Percentiles rank a stretch among this genome's conserved stretches.
Conservation (phyloP, 805 yeast genomes). For the Candida insectalens region DNA sequence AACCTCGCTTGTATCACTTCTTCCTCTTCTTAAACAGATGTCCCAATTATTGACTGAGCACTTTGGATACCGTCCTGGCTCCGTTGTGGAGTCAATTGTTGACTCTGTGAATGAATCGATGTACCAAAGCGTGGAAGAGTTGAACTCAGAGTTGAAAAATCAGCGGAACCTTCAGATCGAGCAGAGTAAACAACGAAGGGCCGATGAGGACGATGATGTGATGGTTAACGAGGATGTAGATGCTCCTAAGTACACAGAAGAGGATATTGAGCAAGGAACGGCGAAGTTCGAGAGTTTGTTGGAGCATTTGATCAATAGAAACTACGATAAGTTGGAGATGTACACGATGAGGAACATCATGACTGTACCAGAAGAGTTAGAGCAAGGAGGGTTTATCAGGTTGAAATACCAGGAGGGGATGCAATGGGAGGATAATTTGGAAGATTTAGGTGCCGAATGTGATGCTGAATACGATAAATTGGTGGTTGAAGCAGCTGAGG, state of each 20-base stretch:
- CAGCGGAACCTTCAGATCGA: neutral
- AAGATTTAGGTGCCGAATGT: slow-evolving; percentile 9
- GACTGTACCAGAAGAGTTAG: slow-evolving; percentile 54
- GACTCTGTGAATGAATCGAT: slow-evolving; percentile 79
- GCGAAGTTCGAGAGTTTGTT: slow-evolving; percentile 70
- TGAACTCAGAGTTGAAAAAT: slow-evolving; percentile 52
- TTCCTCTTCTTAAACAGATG: slow-evolving; percentile 1
- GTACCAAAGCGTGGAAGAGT: slow-evolving; percentile 72
- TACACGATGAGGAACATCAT: slow-evolving; percentile 73
- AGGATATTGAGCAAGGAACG: slow-evolving; percentile 66
- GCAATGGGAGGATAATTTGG: slow-evolving; percentile 12
- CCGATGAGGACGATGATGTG: slow-evolving; percentile 18
- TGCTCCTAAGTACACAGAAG: slow-evolving; percentile 9
- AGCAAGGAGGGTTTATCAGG: slow-evolving; percentile 56
- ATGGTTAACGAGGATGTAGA: slow-evolving; percentile 18
- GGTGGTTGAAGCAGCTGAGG: slow-evolving; percentile 30
- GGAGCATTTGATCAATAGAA: slow-evolving; percentile 67
- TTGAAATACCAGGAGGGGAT: slow-evolving; percentile 60
- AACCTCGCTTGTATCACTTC: no score
- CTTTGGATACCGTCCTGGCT: slow-evolving; percentile 73
- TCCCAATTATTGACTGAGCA: slow-evolving; percentile 71
- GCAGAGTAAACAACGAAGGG: slow-evolving; percentile 6
- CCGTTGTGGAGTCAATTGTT: slow-evolving; percentile 77
- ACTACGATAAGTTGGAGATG: slow-evolving; percentile 79
- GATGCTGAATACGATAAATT: slow-evolving; percentile 19